Conservation (phyloP, 2,329 filamentous ascomycete species). For the Botrytis galanthina region DNA sequence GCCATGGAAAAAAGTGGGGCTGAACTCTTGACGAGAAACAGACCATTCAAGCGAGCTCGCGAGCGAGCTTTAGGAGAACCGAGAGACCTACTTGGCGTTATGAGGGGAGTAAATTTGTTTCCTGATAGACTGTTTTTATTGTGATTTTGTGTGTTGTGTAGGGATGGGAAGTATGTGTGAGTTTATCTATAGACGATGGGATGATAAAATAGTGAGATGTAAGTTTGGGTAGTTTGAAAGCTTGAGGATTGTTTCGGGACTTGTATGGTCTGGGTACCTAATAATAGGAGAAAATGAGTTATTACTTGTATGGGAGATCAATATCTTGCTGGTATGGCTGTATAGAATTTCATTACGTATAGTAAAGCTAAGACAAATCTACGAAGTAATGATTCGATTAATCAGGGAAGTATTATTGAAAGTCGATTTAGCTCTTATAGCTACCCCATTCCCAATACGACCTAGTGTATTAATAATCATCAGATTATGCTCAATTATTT, state of each 20-base stretch:
- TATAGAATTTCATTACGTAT: no score
- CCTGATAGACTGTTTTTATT: no score
- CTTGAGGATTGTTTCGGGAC: no score
- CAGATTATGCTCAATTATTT: accelerated
- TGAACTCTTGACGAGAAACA: background rate
- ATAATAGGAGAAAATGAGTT: background rate
- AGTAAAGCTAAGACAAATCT: background rate
- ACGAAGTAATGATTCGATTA: background rate
- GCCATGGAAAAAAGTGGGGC: background rate
- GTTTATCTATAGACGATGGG: no score
- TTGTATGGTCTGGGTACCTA: no score
- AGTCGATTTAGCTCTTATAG: background rate
- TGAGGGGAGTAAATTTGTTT: no score
- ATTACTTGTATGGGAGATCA: accelerated
- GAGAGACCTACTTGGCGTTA: background rate
- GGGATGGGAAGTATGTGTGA: no score
- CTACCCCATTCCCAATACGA: background rate
- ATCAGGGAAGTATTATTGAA: background rate
- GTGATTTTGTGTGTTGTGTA: no score
- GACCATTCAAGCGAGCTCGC: background rate
- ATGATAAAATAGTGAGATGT: no score
- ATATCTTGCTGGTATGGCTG: background rate
- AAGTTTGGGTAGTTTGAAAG: no score
- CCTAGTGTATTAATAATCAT: background rate
- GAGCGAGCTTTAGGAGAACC: background rate